Evolutionary conservation across 2,329 filamentous ascomycete genomes (phyloP), one percentile per base, ranked within the genome.

Genomic region (Aschersonia sp.): DNA sequence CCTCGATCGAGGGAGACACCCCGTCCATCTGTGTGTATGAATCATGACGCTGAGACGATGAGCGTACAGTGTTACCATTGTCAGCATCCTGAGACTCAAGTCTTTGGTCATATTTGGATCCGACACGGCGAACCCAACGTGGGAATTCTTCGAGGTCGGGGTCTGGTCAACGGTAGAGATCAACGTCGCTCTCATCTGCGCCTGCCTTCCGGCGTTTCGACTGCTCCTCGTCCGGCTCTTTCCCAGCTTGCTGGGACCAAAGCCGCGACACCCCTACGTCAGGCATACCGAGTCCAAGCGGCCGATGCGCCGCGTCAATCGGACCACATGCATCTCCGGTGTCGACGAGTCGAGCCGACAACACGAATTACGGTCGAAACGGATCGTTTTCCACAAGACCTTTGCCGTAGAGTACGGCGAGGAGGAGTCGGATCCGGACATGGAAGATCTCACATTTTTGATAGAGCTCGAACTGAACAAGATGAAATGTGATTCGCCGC

Each of bases 161-260:
- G 51, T 58, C 28, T 68, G 61, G 64, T 67, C 65, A 0, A 60
- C 56, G 0, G 56, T 69, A 30, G 66, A 69, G 49, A 61, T 65
- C 49, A 64, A 64, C 48, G 58, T 65, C 12, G 65, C 61, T 40
- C 59, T 67, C 9, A 62, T 69, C 6, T 66, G 66, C 49, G 63
- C 60, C 6, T 69, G 65, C 44, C 54, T 69, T 58, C 66, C 66
- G 0, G 58, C 64, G 0, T 47, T 68, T 2, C 58, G 63, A 6
- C 54, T 64, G 4, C 51, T 67, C 0, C 56, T 68, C 2, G 59
- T 65, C 9, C 54, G 60, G 0, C 54, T 70, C 32, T 65, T 71
- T 52, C 70, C 70, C 41, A 58, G 54, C 48, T 10, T 64, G 0
- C 50, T 59, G 5, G 58, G 60, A 9, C 57, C 61, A 12, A 56